Evolutionary conservation across 805 yeast species (phyloP), one percentile per base, ranked within the genome.

Genomic region (Saccharomycopsis javanensis): DNA sequence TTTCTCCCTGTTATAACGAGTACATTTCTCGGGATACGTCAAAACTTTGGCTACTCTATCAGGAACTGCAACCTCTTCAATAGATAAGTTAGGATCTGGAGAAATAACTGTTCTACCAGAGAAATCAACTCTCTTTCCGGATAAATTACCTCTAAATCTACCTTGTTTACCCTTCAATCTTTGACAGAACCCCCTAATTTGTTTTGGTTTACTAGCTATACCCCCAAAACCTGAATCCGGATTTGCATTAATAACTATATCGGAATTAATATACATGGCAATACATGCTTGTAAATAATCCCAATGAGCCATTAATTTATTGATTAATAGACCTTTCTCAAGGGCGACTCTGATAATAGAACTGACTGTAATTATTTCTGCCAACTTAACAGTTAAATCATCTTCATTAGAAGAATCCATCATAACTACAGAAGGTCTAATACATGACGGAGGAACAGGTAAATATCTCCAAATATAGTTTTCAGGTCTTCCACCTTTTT

Each of bases 361-460:
- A n/a, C 94, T 85, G 1, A 96, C 89, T 95, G 96, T 92, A 28
- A 91, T 98, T 61, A 94, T 88, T 72, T 94, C 99, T 0, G 98
- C 89, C 58, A 94, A 75, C 68, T 94, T 94, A 33, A 91, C 97
- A 0, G 99, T 94, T 62, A 94, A 75, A 72, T 95, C 99, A 72
- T 94, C 99, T 73, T 94, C 99, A 71, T 94, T 94, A 18, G 95
- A 85, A 5, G 85, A 79, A 63, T 87, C 95, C 68, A 88, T 90
- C 91, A 88, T 89, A 75, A 83, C 77, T 31, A 94, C 98, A 4
- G 98, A 91, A 2, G 99, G 99, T 63, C 99, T 81, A 57, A 94
- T 94, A 77, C 99, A 94, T 18, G 95, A 97, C 0, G 99, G 99
- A 0, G 99, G 99, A 0, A 98, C 98, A 0, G 99, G 99, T 56